Percentiles rank a stretch among this genome's conserved stretches.
phyloP scores from a whole-genome alignment of 2,329 filamentous ascomycete species.

The Geosmithia flava region DNA sequence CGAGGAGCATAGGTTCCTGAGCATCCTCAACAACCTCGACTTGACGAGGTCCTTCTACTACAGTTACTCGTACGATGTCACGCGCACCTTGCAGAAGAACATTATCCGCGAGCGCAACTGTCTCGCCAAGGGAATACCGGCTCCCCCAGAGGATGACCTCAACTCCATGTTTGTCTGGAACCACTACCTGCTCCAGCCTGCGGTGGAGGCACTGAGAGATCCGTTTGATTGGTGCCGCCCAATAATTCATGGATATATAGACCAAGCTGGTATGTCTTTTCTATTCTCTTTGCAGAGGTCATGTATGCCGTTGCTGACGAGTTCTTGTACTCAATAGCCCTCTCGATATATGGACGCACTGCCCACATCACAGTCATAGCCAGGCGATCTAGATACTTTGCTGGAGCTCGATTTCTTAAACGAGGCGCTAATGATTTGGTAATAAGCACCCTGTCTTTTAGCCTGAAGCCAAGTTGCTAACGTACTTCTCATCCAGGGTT shows the following conservation, averaged over 20 bases:
- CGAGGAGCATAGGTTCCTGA: conserved; percentile 80
- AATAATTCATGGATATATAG: conserved; percentile 91
- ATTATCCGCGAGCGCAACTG: conserved; percentile 68
- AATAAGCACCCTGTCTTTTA: conserved; percentile 2
- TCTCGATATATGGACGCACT: conserved; percentile 76
- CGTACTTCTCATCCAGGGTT: conserved; percentile 39
- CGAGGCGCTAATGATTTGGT: conserved; percentile 80
- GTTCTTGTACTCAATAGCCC: conserved; percentile 24
- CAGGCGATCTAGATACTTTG: conserved; percentile 82
- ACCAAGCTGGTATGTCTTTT: conserved; percentile 52
- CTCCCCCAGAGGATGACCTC: conserved; percentile 46
- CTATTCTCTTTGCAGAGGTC: background rate
- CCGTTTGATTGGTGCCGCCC: conserved; percentile 94
- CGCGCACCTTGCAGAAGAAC: conserved; percentile 82
- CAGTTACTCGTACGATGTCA: conserved; percentile 96
- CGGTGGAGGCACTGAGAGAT: conserved; percentile 55
- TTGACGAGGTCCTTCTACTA: conserved; percentile 91
- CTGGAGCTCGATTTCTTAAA: conserved; percentile 87
- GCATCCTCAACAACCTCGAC: conserved; percentile 84
- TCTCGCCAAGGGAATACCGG: conserved; percentile 50
- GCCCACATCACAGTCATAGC: conserved; percentile 93
- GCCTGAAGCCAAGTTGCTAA: background rate
- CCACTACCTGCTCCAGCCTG: conserved; percentile 72
- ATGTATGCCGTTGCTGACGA: background rate
- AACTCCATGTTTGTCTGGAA: conserved; percentile 99